Evolutionary conservation across 768 basidiomycete species (phyloP).

Genomic region (Hypsizygus marmoreus): DNA sequence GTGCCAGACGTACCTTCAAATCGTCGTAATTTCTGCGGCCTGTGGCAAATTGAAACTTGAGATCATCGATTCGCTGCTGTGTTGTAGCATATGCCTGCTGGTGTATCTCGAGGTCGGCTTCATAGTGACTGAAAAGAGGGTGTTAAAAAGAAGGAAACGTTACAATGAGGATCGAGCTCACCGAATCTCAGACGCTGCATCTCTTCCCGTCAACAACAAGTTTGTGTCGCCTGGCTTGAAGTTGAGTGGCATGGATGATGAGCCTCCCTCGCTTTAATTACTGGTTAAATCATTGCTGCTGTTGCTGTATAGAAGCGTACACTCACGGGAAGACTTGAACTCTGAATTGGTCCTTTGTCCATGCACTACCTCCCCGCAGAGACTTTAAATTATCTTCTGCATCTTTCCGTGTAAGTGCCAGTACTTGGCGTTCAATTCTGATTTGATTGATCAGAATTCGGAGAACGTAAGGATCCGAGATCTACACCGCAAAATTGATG

Average conservation of each 20-base stretch:
- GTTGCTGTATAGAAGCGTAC: background rate
- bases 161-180: too few relatives aligned
- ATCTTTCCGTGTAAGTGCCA: slow-evolving; percentile 63
- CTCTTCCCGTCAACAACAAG: slow-evolving; percentile 54
- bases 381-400: slow-evolving; percentile 57
- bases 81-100: slow-evolving; percentile 44
- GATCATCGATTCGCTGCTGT: slow-evolving; percentile 24
- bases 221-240: slow-evolving; percentile 38
- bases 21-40: slow-evolving; percentile 29
- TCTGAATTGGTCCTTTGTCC: slow-evolving; percentile 62
- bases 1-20: slow-evolving; percentile 32
- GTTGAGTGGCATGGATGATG: slow-evolving; percentile 45
- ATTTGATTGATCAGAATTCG: slow-evolving; percentile 80
- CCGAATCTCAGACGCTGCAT: slow-evolving; percentile 51
- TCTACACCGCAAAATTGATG: slow-evolving; percentile 45
- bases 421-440: slow-evolving; percentile 69
- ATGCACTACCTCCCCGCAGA: slow-evolving; percentile 52
- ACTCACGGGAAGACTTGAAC: slow-evolving; percentile 69
- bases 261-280: slow-evolving; percentile 66
- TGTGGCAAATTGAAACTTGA: slow-evolving; percentile 29
- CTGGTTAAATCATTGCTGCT: background rate
- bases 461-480: slow-evolving; percentile 71
- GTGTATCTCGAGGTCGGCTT: slow-evolving; percentile 36
- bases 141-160: too few relatives aligned
- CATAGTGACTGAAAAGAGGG: slow-evolving; percentile 46